phyloP scores from a whole-genome alignment of 495 filamentous ascomycete species.

The Aspergillus cavernicola region DNA sequence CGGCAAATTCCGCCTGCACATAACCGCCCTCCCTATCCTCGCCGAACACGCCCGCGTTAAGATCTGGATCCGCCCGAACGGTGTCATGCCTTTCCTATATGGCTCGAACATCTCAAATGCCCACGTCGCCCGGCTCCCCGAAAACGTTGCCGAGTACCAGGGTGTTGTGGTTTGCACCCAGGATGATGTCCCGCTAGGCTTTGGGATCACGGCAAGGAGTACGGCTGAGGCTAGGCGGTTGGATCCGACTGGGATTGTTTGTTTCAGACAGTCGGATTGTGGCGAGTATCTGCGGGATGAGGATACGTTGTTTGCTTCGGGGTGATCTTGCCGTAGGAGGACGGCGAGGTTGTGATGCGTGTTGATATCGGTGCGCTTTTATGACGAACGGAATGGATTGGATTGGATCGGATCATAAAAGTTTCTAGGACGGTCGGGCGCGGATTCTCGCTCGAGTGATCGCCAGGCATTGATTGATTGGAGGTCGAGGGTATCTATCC shows the following conservation, averaged over 20 bases:
- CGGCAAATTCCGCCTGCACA: constrained; percentile 61
- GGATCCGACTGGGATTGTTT: constrained; percentile 83
- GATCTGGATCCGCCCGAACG: constrained; percentile 92
- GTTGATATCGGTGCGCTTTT: too few species aligned
- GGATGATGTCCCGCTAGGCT: constrained; percentile 50
- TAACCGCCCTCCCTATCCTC: constrained; percentile 66
- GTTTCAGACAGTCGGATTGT: constrained; percentile 83
- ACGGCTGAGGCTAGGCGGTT: constrained; percentile 75
- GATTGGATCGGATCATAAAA: too few species aligned
- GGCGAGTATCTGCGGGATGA: constrained; percentile 88
- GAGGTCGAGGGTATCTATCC: too few species aligned
- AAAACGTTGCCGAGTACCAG: constrained; percentile 62
- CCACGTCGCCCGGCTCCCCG: constrained; percentile 78
- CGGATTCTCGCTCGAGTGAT: too few species aligned
- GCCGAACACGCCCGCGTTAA: constrained; percentile 88
- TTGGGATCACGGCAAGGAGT: constrained; percentile 78
- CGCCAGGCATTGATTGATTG: too few species aligned
- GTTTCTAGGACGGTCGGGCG: too few species aligned
- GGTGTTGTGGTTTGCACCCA: constrained; percentile 41
- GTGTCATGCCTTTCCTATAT: constrained; percentile 89
- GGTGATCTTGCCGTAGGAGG: not conserved
- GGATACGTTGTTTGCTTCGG: constrained; percentile 42
- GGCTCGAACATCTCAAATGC: constrained; percentile 88
- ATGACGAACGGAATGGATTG: too few species aligned
- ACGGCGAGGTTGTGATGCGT: not conserved